Base-by-base conservation (phyloP, 345 rosid species). In the Salix purpurea region DNA sequence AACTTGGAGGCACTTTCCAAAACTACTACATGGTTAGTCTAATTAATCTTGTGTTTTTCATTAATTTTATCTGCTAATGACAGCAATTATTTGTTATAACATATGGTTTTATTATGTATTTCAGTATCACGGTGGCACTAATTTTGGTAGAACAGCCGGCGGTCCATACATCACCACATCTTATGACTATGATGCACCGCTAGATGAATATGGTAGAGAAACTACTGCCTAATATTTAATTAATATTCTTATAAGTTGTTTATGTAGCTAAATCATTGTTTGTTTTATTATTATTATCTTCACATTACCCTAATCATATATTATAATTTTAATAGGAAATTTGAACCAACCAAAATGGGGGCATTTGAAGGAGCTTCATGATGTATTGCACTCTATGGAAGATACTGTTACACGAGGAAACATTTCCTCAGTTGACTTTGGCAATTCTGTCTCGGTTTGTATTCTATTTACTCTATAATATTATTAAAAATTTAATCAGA, bases 261-360 rank as follows among this genome's bases (percentile, higher is more conserved):
- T 0, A 18, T 18, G 58, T 0, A 50, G 19, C 0, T 18, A 0
- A 52, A 19, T 5, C 7, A 52, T 65, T 70, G 24, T 16, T 21
- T 12, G 1, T 6, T 30, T 69, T 37, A 10, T 7, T 1, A 10
- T 5, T 28, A 28, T 28, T 28, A 28, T 28, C 30, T 28, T 28
- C 5, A 9, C 6, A 2, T 6, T 6, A 69, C n/a, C 7, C 5
- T 24, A 4, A 28, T 64, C 19, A 12, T 36, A 18, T 8, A 6
- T 6, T 21, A 1, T 10, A 2, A 6, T 48, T 30, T 18, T 46
- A 0, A 48, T 6, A 90, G 96, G 97, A 32, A 89, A 85, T 74
- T 58, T 87, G 76, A 92, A 94, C 78, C 93, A 94, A 72, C 97
- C 98, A 1, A 90, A 92, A 72, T 92, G 85, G 81, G 98, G 94